Evolutionary conservation across 108 stramenopile genomes (phyloP).

Genomic region (Nitzschia sp.): DNA sequence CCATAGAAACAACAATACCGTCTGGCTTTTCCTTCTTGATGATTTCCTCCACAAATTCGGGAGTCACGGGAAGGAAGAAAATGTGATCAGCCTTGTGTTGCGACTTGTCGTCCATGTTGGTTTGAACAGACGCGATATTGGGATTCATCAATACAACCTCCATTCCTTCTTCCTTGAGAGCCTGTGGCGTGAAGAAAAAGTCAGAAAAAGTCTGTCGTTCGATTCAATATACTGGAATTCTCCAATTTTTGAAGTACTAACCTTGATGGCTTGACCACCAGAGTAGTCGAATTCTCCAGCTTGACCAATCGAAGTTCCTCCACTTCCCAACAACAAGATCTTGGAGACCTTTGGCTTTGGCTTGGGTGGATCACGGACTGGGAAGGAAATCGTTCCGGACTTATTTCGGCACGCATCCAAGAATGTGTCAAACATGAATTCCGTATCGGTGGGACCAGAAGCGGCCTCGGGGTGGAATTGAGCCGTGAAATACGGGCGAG

Average conservation of each 20-base stretch:
- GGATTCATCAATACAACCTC: constrained; percentile 99
- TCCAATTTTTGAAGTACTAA: too few species aligned
- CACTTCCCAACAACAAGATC: constrained; percentile 95
- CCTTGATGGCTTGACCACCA: constrained; percentile 97
- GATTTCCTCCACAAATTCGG: constrained; percentile 94
- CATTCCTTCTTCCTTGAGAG: constrained; percentile 97
- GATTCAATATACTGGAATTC: too few species aligned
- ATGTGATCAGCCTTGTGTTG: constrained; percentile 85
- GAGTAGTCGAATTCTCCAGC: constrained; percentile 99
- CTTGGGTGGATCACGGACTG: constrained; percentile 63
- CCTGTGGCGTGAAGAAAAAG: constrained; percentile 44
- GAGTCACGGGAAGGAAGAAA: constrained; percentile 97
- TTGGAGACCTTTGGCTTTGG: constrained; percentile 83
- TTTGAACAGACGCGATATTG: constrained; percentile 99
- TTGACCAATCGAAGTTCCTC: constrained; percentile 98
- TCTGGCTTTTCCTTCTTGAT: constrained; percentile 97
- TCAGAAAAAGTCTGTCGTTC: too few species aligned
- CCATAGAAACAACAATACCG: constrained; percentile 97
- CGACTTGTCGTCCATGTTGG: constrained; percentile 93
- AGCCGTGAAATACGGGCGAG: constrained; percentile 96
- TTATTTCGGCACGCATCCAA: constrained; percentile 69
- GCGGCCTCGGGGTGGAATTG: constrained; percentile 98
- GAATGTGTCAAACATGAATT: constrained; percentile 99
- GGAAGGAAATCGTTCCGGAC: constrained; percentile 69
- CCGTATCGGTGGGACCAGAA: constrained; percentile 97